These are phyloP conservation scores for Nemophila menziesii DNA, from an alignment of 257 asterid species.

Conservation along the genomic window DNA sequence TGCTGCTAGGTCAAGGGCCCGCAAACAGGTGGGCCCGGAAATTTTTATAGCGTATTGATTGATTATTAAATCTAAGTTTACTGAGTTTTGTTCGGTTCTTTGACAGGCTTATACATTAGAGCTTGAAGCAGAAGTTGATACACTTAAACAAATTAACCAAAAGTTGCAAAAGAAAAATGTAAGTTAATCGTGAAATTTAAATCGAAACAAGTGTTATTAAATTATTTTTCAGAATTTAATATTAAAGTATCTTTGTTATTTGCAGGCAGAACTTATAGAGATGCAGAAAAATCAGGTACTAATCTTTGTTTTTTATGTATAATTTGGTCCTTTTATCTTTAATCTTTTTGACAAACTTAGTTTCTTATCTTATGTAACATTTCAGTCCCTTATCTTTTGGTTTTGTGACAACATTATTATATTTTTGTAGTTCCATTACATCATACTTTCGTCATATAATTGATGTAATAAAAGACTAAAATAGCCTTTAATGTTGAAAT, in stretches of 20 bases:
- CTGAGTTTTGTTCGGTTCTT: conserved; percentile 5
- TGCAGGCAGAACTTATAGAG: conserved; percentile 65
- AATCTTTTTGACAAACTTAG: background rate
- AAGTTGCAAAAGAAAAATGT: conserved; percentile 82
- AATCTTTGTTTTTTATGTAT: background rate
- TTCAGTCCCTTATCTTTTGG: background rate
- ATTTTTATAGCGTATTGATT: background rate
- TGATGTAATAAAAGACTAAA: no score
- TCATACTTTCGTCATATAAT: no score
- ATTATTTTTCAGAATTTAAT: background rate
- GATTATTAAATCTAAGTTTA: background rate
- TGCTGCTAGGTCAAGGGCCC: conserved; percentile 43
- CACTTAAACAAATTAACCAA: conserved; percentile 55
- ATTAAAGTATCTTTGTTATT: background rate
- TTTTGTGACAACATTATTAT: no score
- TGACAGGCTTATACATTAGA: conserved; percentile 80
- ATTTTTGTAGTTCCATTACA: no score
- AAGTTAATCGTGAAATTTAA: conserved; percentile 9
- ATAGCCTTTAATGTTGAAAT: no score
- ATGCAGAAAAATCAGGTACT: conserved; percentile 75
- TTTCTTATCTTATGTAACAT: background rate
- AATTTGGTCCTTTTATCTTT: background rate
- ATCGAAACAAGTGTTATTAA: background rate
- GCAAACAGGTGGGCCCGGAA: conserved; percentile 63
- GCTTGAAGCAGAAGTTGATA: conserved; percentile 84